Evolutionary conservation across 148 eudicot genomes (phyloP), one percentile per base, ranked within the genome.

Genomic region (Beta vulgaris): DNA sequence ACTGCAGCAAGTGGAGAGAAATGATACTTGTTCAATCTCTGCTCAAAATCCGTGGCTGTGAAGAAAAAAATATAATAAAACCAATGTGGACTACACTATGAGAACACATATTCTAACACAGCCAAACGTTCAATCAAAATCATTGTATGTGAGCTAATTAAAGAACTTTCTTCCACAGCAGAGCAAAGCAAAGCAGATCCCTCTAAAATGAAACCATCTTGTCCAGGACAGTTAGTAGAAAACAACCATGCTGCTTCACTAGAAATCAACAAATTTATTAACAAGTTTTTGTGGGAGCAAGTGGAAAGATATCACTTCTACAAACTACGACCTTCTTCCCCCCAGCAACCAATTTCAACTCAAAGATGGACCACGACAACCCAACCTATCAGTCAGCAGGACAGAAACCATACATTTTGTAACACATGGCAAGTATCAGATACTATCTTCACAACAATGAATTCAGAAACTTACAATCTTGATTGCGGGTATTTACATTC

Each of bases 381-480:
- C n/a, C n/a, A n/a, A n/a, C n/a, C n/a, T n/a, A 61, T 4, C 39
- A 61, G 31, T 23, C 23, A 26, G 8, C n/a, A 18, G 53, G 25
- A n/a, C 23, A 69, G 57, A 25, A 51, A 19, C 48, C 67, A 21
- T 25, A 68, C 68, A 29, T 53, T 37, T 54, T 15, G 21, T 2
- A 40, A 18, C 25, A 39, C 23, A 71, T 25, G 7, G 40, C 15
- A 18, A 28, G 29, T 34, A 8, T 19, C 34, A 55, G 53, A 59
- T 26, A 72, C 42, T 34, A 15, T 7, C n/a, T 3, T 15, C 16
- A 59, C 3, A 29, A 36, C 53, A 69, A 63, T 55, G 73, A 68
- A 58, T 64, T n/a, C 46, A n/a, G 36, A 29, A 78, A 78, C 98
- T 87, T 86, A 94, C 97, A 90, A 54, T 94, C 92, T 63, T 81